A percentile compares a stretch with the other conserved stretches of the same genome.
These are phyloP conservation scores for Ehretia macrophylla DNA, from an alignment of 257 asterid genomes.

Conservation along the genomic window DNA sequence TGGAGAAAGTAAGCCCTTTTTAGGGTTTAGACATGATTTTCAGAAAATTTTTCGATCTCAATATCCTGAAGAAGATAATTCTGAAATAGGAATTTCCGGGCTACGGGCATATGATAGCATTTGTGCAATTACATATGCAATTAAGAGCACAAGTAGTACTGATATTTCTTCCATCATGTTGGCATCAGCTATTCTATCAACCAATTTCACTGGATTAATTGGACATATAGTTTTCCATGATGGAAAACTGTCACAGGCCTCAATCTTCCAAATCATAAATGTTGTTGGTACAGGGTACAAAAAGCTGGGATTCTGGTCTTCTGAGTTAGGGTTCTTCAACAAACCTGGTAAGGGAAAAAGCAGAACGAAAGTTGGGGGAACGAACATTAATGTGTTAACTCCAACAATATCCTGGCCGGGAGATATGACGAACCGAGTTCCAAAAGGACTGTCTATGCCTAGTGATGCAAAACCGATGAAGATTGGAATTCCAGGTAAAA, in stretches of 20 bases:
- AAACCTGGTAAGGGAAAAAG: conserved; percentile 8
- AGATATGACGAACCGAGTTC: conserved; percentile 26
- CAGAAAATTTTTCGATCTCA: conserved; percentile 8
- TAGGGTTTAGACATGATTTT: conserved; percentile 19
- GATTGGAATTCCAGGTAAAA: conserved; percentile 33
- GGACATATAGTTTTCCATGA: conserved; percentile 22
- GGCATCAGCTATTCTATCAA: conserved; percentile 18
- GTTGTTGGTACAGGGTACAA: conserved; percentile 28
- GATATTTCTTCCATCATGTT: too few relatives aligned
- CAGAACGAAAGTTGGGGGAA: neutral
- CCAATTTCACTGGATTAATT: conserved; percentile 34
- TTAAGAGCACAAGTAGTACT: conserved; percentile 1
- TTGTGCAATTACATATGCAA: conserved; percentile 15
- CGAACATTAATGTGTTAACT: neutral
- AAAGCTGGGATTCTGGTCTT: conserved; percentile 33
- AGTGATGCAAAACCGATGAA: conserved; percentile 24
- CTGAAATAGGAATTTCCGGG: conserved; percentile 32
- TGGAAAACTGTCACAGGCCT: conserved; percentile 10
- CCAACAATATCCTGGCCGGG: conserved; percentile 33
- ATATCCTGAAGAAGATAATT: conserved; percentile 25
- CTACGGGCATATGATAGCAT: conserved; percentile 37
- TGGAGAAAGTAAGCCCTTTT: conserved; percentile 14
- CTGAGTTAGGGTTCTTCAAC: conserved; percentile 26
- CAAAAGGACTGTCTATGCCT: conserved; percentile 45
- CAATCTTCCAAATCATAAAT: conserved; percentile 25